Evolutionary conservation across 257 asterid species (phyloP).

Genomic region (Gentiana dahurica): DNA sequence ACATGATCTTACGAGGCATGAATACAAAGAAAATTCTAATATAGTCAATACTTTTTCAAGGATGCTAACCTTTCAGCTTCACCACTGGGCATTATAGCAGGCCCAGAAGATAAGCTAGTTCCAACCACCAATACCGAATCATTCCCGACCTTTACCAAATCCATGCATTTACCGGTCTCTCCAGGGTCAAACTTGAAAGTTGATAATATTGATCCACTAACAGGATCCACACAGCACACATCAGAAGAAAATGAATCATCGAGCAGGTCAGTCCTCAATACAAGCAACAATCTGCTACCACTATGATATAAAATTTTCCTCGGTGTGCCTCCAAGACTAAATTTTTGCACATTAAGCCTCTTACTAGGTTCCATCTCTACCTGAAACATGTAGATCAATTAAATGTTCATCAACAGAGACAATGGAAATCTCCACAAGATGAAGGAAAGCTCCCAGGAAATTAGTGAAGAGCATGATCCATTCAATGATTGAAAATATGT

Average conservation of each 20-base stretch:
- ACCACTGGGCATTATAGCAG: slow-evolving; percentile 93
- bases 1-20: too few relatives aligned
- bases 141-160: slow-evolving; percentile 62
- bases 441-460: not conserved
- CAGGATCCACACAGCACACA: slow-evolving; percentile 89
- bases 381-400: slow-evolving; percentile 24
- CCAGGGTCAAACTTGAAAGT: slow-evolving; percentile 83
- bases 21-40: too few relatives aligned
- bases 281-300: slow-evolving; percentile 72
- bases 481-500: not conserved
- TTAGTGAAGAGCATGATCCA: not conserved
- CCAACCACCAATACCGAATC: slow-evolving; percentile 87
- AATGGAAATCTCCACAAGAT: not conserved
- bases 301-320: slow-evolving; percentile 79
- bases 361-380: slow-evolving; percentile 97
- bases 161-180: slow-evolving; percentile 98
- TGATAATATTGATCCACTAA: slow-evolving; percentile 64
- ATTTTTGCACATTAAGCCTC: slow-evolving; percentile 96
- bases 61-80: slow-evolving; percentile 84
- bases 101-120: slow-evolving; percentile 82
- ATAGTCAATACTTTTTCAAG: not conserved
- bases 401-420: not conserved
- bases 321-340: slow-evolving; percentile 93
- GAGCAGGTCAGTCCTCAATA: slow-evolving; percentile 79
- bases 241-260: slow-evolving; percentile 72